Evolutionary conservation across 768 basidiomycete species (phyloP).

Genomic region (Tulasnella sp.): DNA sequence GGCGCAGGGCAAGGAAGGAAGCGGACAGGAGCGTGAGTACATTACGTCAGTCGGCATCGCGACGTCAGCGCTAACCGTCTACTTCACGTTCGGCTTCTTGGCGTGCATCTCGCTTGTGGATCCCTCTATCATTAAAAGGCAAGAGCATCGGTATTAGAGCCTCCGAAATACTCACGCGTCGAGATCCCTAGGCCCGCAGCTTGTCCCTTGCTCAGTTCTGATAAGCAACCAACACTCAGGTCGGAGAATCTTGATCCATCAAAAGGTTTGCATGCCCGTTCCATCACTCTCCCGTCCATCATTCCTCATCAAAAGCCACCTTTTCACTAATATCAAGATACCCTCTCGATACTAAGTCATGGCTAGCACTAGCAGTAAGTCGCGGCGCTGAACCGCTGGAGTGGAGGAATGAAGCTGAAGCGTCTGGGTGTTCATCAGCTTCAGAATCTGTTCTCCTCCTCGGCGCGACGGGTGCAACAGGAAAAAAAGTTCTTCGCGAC

Average conservation of each 20-base stretch:
- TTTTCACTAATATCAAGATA: neutral
- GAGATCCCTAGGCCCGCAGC: neutral
- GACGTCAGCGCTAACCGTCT: too few relatives aligned
- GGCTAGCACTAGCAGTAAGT: neutral
- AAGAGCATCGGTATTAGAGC: neutral
- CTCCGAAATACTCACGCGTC: neutral
- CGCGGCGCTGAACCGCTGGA: neutral
- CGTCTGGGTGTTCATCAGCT: neutral
- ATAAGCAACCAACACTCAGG: neutral
- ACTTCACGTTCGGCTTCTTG: neutral
- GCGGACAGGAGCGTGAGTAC: too few relatives aligned
- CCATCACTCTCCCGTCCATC: neutral
- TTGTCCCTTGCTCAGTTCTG: neutral
- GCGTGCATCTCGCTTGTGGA: neutral
- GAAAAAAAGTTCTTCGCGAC: slow-evolving; percentile 56
- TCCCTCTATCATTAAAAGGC: neutral
- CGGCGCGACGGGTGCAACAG: slow-evolving; percentile 71
- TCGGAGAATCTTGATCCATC: neutral
- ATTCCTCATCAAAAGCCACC: neutral
- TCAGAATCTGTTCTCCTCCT: slow-evolving; percentile 47
- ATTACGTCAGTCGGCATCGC: too few relatives aligned
- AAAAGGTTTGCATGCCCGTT: neutral
- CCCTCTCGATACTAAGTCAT: neutral
- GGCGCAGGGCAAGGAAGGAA: too few relatives aligned
- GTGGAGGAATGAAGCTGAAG: neutral